Evolutionary conservation across 2,329 filamentous ascomycete species (phyloP), one percentile per base, ranked within the genome.

Genomic region (Colletotrichum tanaceti): DNA sequence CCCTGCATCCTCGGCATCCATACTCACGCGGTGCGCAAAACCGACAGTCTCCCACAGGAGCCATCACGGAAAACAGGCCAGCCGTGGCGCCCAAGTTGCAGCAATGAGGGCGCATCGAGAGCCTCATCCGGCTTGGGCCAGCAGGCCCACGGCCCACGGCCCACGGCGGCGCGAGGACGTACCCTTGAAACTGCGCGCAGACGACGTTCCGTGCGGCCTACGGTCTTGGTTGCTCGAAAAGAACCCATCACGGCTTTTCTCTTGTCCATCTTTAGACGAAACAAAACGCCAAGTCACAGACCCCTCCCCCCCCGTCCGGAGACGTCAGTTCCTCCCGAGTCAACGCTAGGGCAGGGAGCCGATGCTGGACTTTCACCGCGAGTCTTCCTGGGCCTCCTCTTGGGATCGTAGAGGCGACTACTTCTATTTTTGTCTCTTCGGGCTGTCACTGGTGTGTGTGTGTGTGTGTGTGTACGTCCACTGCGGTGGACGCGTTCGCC

Each of bases 181-280:
- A 63, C 66, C 57, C 66, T 66, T 69, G 66, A 69, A 69, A 69
- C 66, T 32, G 44, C 35, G 65, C 52, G 61, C 61, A 49, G 43
- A 58, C 32, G 9, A 16, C 3, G 35, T 20, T 24, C 50, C 43
- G 57, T 68, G 65, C 65, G 44, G 62, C 2, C 11, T 57, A 43
- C 50, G 38, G 62, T 58, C 66, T 28, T 62, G n/a, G 55, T 24
- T 52, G 38, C 50, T 44, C n/a, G 22, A 28, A 52, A 43, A 32
- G 13, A 46, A 9, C 7, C 54, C 28, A 63, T 32, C 44, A 69
- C 38, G 35, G 62, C 61, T n/a, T 58, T 13, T 22, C n/a, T 16
- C n/a, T 18, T 22, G 10, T 16, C n/a, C n/a, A 0, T 1, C 13
- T 44, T 65, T 62, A 69, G 66, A 69, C 62, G 66, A 69, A 69